phyloP scores from a whole-genome alignment of 225 moss, liverwort and hornwort species.

The Asterella californica region DNA sequence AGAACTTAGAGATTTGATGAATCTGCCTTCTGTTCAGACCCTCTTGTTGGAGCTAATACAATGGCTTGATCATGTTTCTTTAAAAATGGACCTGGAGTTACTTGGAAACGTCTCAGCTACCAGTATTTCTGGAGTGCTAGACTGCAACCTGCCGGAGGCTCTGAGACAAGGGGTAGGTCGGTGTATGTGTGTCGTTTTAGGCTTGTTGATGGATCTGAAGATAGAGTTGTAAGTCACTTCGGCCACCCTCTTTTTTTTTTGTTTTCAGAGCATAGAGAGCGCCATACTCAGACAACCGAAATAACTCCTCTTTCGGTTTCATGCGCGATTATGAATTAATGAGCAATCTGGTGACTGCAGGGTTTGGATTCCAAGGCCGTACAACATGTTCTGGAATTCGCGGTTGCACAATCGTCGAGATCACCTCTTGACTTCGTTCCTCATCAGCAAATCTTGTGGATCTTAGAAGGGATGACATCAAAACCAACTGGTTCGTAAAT shows the following conservation, averaged over 20 bases:
- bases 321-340: not conserved
- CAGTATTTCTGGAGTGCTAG: not conserved
- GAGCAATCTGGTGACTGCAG: not conserved
- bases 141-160: conserved; percentile 7
- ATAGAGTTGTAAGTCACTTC: not conserved
- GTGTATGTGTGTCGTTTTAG: not conserved
- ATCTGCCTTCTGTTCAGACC: conserved; percentile 51
- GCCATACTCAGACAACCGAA: not conserved
- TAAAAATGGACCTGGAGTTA: conserved; percentile 50
- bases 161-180: conserved; percentile 24
- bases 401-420: conserved; percentile 60
- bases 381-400: conserved; percentile 45
- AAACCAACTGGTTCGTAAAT: conserved; percentile 2
- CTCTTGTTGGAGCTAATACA: conserved; percentile 61
- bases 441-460: conserved; percentile 83
- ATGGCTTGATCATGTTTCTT: conserved; percentile 72
- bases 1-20: conserved; percentile 25
- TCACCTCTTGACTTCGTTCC: conserved; percentile 86
- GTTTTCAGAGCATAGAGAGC: too few relatives aligned
- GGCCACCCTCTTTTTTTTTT: too few relatives aligned
- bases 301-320: not conserved
- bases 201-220: not conserved
- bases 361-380: conserved; percentile 27
- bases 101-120: conserved; percentile 53
- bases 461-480: conserved; percentile 46